These are phyloP conservation scores for Cenchrus fungigraminus DNA, from an alignment of 176 grass and related monocot genomes.

Conservation along the genomic window DNA sequence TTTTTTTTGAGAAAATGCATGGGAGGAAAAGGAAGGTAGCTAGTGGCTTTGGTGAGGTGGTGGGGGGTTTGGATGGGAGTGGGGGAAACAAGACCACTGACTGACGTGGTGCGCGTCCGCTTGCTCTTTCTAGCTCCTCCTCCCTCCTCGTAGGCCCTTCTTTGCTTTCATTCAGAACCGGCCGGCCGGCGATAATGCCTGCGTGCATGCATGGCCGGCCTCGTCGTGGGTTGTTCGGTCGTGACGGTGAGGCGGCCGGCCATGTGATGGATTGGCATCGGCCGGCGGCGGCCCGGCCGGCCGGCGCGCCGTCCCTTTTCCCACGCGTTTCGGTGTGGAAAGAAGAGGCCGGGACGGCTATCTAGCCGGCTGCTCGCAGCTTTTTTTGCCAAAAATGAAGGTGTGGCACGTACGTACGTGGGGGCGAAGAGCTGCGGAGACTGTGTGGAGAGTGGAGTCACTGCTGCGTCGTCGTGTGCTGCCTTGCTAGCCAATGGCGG, in stretches of 20 bases:
- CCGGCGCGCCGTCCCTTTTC: not conserved
- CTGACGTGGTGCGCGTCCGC: conserved; percentile 39
- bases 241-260: not conserved
- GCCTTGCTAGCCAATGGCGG: not conserved
- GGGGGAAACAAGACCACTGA: conserved; percentile 28
- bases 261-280: not conserved
- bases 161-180: not conserved
- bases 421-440: not conserved
- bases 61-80: conserved; percentile 15
- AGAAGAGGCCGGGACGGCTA: not conserved
- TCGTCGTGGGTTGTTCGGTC: no score
- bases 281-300: no score
- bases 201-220: not conserved
- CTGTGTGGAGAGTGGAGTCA: not conserved
- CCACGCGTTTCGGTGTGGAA: not conserved
- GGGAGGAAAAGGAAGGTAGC: no score
- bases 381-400: conserved; percentile 14
- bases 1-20: not conserved
- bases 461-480: not conserved
- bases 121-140: conserved; percentile 46
- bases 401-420: not conserved
- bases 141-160: not conserved
- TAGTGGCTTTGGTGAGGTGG: not conserved
- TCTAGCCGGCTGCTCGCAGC: not conserved
- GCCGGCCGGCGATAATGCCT: not conserved